Evolutionary conservation across 306 rosid genomes (phyloP), one percentile per base, ranked within the genome.

Genomic region (Dryas octopetala): DNA sequence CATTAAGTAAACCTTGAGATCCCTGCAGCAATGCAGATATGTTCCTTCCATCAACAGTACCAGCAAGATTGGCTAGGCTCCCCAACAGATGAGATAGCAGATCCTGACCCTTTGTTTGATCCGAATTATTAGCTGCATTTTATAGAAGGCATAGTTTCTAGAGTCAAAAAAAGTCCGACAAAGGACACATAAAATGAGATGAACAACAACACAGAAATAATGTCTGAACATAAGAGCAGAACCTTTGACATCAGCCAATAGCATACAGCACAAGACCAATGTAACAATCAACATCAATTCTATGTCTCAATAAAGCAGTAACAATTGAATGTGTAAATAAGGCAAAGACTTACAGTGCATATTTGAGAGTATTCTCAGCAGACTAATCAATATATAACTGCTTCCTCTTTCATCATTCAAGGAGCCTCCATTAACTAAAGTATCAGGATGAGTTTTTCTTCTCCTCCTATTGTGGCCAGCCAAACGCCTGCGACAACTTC

Each of bases 401-500:
- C 97, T 89, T 61, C 87, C 79, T 73, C 88, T 83, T 83, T 89
- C 96, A 74, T 84, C 91, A 49, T 83, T 85, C 71, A 81, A 74
- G 32, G 95, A 83, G 65, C 82, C 88, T 83, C 88, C 93, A 76
- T 85, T 91, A 32, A 73, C 88, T 50, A 68, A 89, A 43, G 85
- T 70, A 41, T 88, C 97, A 5, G 97, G 96, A 81, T 91, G 87
- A 2, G 87, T 86, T 79, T 91, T 91, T 76, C 98, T 88, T 79
- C 98, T 91, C 75, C 97, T 85, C 85, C 79, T 88, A 59, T 93
- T 93, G 58, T 93, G 98, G 71, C 97, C 97, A 15, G 96, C 98
- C 78, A 93, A 79, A 63, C 97, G 93, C 82, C 97, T 85, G 58
- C 98, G 93, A 67, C 98, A 93, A 88, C 98, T 93, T 76, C 98